phyloP scores from a whole-genome alignment of 352 stramenopile species.

The Globisporangium ultimum region DNA sequence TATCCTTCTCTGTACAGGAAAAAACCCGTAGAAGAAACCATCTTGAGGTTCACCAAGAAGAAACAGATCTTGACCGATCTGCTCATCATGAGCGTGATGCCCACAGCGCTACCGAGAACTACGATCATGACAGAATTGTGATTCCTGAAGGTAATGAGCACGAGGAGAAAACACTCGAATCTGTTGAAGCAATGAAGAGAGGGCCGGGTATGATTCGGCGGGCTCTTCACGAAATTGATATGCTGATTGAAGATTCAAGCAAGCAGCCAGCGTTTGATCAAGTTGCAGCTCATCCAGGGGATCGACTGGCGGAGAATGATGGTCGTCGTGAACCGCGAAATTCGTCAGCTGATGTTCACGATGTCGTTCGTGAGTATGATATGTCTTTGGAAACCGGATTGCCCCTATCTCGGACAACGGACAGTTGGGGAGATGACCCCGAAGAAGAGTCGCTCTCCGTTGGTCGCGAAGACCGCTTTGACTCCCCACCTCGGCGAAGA shows the following conservation, averaged over 20 bases:
- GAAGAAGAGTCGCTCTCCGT: not conserved
- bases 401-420: slow-evolving; percentile 52
- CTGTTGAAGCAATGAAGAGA: slow-evolving; percentile 30
- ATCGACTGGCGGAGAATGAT: not conserved
- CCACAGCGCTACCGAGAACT: slow-evolving; percentile 6
- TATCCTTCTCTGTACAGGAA: slow-evolving; percentile 3
- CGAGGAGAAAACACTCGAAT: slow-evolving; percentile 25
- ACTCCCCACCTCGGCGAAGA: not conserved
- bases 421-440: slow-evolving; percentile 50
- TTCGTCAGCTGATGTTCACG: slow-evolving; percentile 28
- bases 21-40: slow-evolving; percentile 5
- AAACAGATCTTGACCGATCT: not conserved
- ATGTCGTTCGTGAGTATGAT: slow-evolving; percentile 47
- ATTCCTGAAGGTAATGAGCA: slow-evolving; percentile 16
- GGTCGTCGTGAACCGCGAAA: slow-evolving; percentile 10
- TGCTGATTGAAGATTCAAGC: slow-evolving; percentile 31
- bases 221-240: slow-evolving; percentile 47
- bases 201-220: slow-evolving; percentile 41
- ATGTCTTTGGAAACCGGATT: slow-evolving; percentile 46
- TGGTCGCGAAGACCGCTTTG: not conserved
- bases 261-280: slow-evolving; percentile 8
- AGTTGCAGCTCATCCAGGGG: not conserved
- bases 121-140: slow-evolving; percentile 3
- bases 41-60: slow-evolving; percentile 6
- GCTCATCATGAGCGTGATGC: slow-evolving; percentile 11